Conservation (phyloP, 805 yeast genomes). For the Candida anglica region DNA sequence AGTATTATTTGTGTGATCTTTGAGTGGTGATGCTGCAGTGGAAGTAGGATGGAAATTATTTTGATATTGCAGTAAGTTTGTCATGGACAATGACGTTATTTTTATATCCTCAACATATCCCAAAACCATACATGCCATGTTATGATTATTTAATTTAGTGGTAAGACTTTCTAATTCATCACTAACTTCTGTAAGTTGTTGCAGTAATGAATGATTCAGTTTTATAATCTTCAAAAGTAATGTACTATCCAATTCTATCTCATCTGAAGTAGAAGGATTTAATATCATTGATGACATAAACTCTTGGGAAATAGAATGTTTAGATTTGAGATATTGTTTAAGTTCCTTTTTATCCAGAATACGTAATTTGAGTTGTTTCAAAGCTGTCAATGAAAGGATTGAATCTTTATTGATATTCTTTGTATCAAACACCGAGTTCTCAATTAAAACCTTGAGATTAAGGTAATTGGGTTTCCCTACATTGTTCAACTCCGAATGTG, state of each 20-base stretch:
- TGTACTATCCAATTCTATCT: slow-evolving; percentile 21
- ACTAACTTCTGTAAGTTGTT: slow-evolving; percentile 19
- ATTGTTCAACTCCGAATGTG: slow-evolving; percentile 13
- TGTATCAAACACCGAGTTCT: slow-evolving; percentile 40
- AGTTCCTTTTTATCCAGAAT: slow-evolving; percentile 27
- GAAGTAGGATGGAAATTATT: no score
- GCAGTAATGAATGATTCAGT: slow-evolving; percentile 28
- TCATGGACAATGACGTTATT: slow-evolving; percentile 10
- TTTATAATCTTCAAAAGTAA: slow-evolving; percentile 28
- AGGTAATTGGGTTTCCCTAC: slow-evolving; percentile 24
- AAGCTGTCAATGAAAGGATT: slow-evolving; percentile 24
- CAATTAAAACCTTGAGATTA: slow-evolving; percentile 40
- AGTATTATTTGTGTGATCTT: background rate
- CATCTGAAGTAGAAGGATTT: slow-evolving; percentile 9
- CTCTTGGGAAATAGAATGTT: slow-evolving; percentile 28
- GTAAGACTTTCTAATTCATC: slow-evolving; percentile 26
- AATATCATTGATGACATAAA: slow-evolving; percentile 25
- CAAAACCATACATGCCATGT: slow-evolving; percentile 40
- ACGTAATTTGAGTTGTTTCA: slow-evolving; percentile 22
- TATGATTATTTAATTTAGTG: slow-evolving; percentile 34
- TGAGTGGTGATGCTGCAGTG: background rate
- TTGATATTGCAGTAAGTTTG: no score
- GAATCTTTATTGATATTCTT: slow-evolving; percentile 30
- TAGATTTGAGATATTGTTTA: slow-evolving; percentile 26
- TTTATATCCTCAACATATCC: slow-evolving; percentile 46